These are phyloP conservation scores for Megacollybia marginata DNA, from an alignment of 768 basidiomycete species.

Conservation along the genomic window DNA sequence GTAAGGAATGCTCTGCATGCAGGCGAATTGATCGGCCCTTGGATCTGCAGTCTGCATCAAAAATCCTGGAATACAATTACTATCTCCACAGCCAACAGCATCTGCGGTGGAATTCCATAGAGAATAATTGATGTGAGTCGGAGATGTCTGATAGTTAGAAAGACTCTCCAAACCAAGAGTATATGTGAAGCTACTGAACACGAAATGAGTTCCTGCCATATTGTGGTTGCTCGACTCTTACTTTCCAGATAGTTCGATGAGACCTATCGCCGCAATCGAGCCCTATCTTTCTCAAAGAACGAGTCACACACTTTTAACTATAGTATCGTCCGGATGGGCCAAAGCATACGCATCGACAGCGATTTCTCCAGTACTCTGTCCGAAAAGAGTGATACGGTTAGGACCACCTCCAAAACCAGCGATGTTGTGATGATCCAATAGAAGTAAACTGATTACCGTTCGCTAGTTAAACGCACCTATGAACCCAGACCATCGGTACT, in stretches of 20 bases:
- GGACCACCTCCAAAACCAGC: slow-evolving; percentile 16
- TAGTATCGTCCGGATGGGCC: slow-evolving; percentile 25
- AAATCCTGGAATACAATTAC: slow-evolving; percentile 10
- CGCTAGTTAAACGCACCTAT: not conserved
- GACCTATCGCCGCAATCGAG: slow-evolving; percentile 1
- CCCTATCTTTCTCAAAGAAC: not conserved
- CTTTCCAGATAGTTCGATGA: slow-evolving; percentile 30
- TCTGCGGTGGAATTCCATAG: slow-evolving; percentile 7
- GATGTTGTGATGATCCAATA: slow-evolving; percentile 38
- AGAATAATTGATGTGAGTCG: slow-evolving; percentile 18
- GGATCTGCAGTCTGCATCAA: slow-evolving; percentile 6
- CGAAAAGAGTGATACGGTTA: slow-evolving; percentile 30
- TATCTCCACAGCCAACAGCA: slow-evolving; percentile 23
- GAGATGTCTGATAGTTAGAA: slow-evolving; percentile 5
- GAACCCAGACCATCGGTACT: slow-evolving; percentile 22
- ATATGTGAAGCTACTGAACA: not conserved
- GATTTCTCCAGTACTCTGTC: slow-evolving; percentile 29
- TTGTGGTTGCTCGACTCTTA: slow-evolving; percentile 13
- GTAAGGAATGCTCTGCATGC: slow-evolving; percentile 27
- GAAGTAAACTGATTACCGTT: not conserved
- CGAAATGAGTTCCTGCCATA: slow-evolving; percentile 1
- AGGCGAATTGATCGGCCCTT: slow-evolving; percentile 23
- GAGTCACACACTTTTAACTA: slow-evolving; percentile 16
- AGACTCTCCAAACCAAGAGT: slow-evolving; percentile 9
- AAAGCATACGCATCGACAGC: slow-evolving; percentile 27